Evolutionary conservation across 2,329 filamentous ascomycete genomes (phyloP).

Genomic region (Aspergillus luchuensis): DNA sequence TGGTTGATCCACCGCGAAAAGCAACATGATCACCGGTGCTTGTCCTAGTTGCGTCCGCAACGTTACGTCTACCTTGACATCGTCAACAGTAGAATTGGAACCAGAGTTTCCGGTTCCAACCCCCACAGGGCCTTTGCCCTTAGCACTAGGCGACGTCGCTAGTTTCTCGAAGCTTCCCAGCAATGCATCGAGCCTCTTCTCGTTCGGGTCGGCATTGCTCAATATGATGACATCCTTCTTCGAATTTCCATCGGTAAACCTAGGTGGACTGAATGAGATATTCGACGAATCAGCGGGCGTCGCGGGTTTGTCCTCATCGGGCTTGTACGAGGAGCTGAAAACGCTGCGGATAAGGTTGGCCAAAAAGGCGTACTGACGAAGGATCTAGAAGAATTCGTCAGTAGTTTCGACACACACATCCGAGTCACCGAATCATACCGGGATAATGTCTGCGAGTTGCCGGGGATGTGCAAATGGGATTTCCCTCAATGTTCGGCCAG

Average conservation of each 20-base stretch:
- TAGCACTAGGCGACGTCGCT: background rate
- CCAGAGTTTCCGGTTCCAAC: conserved; percentile 2
- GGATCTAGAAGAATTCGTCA: conserved; percentile 29
- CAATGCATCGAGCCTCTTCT: conserved; percentile 61
- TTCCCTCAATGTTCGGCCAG: conserved; percentile 44
- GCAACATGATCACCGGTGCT: conserved; percentile 40
- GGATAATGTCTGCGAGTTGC: conserved; percentile 47
- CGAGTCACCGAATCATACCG: conserved; percentile 30
- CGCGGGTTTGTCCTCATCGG: conserved; percentile 16
- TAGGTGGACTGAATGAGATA: conserved; percentile 2
- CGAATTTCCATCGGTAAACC: conserved; percentile 15
- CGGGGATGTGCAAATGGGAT: conserved; percentile 50
- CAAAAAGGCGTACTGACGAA: conserved; percentile 49
- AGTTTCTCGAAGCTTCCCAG: conserved; percentile 28
- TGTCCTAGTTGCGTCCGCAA: conserved; percentile 43
- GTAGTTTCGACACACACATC: background rate
- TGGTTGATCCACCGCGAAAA: conserved; percentile 33
- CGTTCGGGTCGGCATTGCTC: conserved; percentile 46
- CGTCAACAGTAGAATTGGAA: conserved; percentile 11
- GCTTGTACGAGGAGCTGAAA: conserved; percentile 29
- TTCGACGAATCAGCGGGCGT: conserved; percentile 10
- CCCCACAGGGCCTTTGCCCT: conserved; percentile 8
- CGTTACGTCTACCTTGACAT: conserved; percentile 42
- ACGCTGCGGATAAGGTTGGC: conserved; percentile 42
- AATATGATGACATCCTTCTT: conserved; percentile 27